phyloP scores from a whole-genome alignment of 116 monocot species.

The Cymodocea nodosa region DNA sequence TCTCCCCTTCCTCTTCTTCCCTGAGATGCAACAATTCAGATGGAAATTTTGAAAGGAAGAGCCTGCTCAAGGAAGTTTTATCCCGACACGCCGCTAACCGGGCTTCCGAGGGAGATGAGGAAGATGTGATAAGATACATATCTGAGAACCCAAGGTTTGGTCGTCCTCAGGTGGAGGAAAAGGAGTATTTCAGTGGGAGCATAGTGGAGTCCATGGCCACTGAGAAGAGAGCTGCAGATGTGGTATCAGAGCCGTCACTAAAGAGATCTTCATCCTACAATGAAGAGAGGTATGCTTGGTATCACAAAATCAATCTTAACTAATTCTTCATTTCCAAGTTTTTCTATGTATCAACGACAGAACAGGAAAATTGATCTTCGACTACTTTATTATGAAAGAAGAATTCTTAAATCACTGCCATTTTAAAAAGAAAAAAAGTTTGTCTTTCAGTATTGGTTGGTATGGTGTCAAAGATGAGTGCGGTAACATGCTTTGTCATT shows the following conservation, averaged over 20 bases:
- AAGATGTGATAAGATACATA: constrained; percentile 34
- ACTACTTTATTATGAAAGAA: too few relatives aligned
- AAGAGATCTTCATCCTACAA: constrained; percentile 80
- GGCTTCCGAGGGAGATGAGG: constrained; percentile 24
- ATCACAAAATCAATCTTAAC: too few relatives aligned
- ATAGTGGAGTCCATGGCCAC: constrained; percentile 48
- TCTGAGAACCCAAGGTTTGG: constrained; percentile 37
- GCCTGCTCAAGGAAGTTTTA: constrained; percentile 23
- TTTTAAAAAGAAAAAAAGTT: too few relatives aligned
- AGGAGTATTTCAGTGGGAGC: constrained; percentile 99
- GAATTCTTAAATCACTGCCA: too few relatives aligned
- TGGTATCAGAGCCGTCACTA: constrained; percentile 21
- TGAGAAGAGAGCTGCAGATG: constrained; percentile 1
- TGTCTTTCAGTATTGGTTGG: too few relatives aligned
- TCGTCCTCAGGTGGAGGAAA: constrained; percentile 46
- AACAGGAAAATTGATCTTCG: too few relatives aligned
- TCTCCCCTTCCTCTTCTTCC: constrained; percentile 5
- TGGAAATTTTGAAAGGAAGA: constrained; percentile 21
- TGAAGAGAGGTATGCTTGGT: constrained; percentile 49
- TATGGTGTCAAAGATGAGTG: too few relatives aligned
- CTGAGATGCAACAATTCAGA: not conserved
- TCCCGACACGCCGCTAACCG: constrained; percentile 23
- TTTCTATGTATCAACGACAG: too few relatives aligned
- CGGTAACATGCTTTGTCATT: too few relatives aligned
- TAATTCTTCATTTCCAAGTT: too few relatives aligned